These are phyloP conservation scores for Colletotrichum sp. DNA, from an alignment of 2,329 filamentous ascomycete species.

Conservation along the genomic window DNA sequence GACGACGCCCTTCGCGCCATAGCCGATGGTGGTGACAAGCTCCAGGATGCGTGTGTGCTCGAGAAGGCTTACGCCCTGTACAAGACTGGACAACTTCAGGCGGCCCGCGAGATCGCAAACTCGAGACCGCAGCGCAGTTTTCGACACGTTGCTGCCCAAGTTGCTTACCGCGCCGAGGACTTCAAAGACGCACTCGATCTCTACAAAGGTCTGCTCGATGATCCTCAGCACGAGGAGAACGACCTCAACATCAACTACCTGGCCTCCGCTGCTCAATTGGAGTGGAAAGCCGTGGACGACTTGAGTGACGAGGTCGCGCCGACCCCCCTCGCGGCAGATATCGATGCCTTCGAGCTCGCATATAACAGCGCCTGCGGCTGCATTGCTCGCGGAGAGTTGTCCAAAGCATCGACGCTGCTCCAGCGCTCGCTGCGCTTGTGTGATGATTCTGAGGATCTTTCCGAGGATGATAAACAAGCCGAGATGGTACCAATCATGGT, in stretches of 20 bases:
- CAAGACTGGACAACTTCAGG: conserved; percentile 73
- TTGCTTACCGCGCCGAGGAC: conserved; percentile 76
- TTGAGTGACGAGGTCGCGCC: conserved; percentile 11
- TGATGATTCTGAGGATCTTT: conserved; percentile 74
- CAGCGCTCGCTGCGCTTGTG: conserved; percentile 75
- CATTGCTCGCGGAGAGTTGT: conserved; percentile 72
- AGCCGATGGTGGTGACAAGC: conserved; percentile 63
- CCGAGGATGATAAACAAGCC: conserved; percentile 74
- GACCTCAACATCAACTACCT: conserved; percentile 80
- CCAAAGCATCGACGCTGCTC: conserved; percentile 68
- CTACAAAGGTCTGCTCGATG: conserved; percentile 65
- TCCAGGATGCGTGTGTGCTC: conserved; percentile 66
- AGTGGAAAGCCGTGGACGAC: conserved; percentile 67
- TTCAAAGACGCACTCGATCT: conserved; percentile 70
- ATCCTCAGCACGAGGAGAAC: conserved; percentile 61
- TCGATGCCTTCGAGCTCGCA: conserved; percentile 80
- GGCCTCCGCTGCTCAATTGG: conserved; percentile 74
- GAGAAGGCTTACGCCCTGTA: conserved; percentile 86
- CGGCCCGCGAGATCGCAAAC: conserved; percentile 54
- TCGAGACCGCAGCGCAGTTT: conserved; percentile 39
- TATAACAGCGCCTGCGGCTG: conserved; percentile 81
- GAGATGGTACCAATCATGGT: conserved; percentile 79
- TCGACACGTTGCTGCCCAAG: conserved; percentile 65
- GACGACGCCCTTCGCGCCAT: conserved; percentile 76
- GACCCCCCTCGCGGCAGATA: conserved; percentile 61